Conservation (phyloP, 345 rosid genomes). For the Sisymbrium irio region DNA sequence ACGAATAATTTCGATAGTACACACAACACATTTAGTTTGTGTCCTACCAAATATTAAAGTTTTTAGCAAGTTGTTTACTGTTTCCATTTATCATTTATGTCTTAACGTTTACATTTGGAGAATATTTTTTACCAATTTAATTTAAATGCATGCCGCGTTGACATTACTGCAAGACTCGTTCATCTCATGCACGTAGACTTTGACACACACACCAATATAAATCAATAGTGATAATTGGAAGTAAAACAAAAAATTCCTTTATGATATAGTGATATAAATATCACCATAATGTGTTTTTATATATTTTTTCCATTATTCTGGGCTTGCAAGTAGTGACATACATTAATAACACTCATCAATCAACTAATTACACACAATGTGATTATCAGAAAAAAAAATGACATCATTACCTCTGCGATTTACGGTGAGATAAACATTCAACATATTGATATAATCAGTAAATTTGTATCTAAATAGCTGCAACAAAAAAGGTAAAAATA, state of each 20-base stretch:
- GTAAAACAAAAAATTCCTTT: not conserved
- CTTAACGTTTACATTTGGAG: not conserved
- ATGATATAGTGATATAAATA: no score
- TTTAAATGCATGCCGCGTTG: not conserved
- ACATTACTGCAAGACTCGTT: not conserved
- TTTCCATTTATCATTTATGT: not conserved
- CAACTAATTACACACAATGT: not conserved
- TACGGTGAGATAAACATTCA: not conserved
- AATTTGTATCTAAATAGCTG: not conserved
- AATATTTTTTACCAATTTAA: not conserved
- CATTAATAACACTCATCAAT: not conserved
- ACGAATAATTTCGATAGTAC: not conserved
- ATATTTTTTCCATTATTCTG: not conserved
- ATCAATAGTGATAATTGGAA: not conserved
- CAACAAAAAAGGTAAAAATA: not conserved
- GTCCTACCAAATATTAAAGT: not conserved
- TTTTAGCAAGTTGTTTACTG: conserved; percentile 2
- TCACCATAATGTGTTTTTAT: not conserved
- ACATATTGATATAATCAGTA: not conserved
- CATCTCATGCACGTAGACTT: conserved; percentile 1
- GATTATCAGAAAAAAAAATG: not conserved
- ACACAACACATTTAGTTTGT: not conserved
- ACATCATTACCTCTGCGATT: not conserved
- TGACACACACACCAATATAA: conserved; percentile 6
- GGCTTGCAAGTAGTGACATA: not conserved